A percentile compares a stretch with the other conserved stretches of the same genome.
Conservation (phyloP, 768 basidiomycete species). For the Lactarius akahatsu region DNA sequence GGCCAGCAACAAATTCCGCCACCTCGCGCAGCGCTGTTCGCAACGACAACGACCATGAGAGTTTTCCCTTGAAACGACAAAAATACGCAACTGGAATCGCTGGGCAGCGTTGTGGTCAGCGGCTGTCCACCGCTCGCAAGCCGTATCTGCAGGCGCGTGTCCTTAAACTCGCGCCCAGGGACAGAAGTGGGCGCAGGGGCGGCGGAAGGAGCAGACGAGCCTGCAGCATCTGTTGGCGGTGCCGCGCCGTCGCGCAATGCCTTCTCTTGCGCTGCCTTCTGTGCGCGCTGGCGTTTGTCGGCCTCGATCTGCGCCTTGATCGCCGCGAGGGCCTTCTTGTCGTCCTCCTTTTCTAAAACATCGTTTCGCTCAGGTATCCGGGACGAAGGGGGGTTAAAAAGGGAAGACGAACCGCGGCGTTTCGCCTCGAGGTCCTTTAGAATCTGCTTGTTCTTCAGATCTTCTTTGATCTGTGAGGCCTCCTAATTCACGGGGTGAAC, state of each 20-base stretch:
- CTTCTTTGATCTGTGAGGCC: conserved; percentile 67
- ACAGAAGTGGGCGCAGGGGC: conserved; percentile 40
- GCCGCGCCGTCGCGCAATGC: conserved; percentile 78
- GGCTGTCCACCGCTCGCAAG: conserved; percentile 79
- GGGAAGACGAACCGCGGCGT: conserved; percentile 59
- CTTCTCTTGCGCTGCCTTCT: conserved; percentile 87
- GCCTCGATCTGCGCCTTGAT: conserved; percentile 94
- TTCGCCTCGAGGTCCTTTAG: conserved; percentile 81
- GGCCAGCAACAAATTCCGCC: conserved; percentile 82
- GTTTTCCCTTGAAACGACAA: conserved; percentile 2
- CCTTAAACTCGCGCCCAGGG: conserved; percentile 74
- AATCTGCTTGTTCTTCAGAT: conserved; percentile 73
- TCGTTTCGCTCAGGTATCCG: too few species aligned
- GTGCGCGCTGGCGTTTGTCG: conserved; percentile 86
- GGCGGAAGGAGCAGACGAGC: conserved; percentile 38
- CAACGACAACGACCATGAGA: conserved; percentile 9
- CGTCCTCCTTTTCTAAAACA: conserved; percentile 79
- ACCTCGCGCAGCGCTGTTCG: conserved; percentile 73
- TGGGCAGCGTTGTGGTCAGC: conserved; percentile 75
- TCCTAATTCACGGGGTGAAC: conserved; percentile 47
- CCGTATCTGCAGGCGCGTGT: conserved; percentile 89
- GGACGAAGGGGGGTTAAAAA: not conserved
- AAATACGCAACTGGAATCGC: conserved; percentile 64
- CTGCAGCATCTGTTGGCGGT: conserved; percentile 35
- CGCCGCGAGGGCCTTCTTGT: conserved; percentile 80